Conservation (phyloP, 148 eudicot species). For the Vaccinium corymbosum region DNA sequence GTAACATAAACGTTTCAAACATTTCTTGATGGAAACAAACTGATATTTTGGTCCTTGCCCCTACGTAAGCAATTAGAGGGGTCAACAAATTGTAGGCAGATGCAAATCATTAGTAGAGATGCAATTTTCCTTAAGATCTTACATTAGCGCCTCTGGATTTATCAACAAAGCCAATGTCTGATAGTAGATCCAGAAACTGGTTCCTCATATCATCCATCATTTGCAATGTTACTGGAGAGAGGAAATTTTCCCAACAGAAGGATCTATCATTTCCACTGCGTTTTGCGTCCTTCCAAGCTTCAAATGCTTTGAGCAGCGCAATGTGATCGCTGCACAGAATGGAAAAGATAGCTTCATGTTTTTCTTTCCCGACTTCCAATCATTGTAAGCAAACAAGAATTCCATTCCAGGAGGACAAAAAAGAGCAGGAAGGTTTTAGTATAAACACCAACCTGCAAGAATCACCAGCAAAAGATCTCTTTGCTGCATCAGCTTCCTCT, state of each 20-base stretch:
- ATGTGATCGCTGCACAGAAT: constrained; percentile 81
- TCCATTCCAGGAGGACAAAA: background rate
- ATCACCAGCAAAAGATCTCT: constrained; percentile 95
- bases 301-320: constrained; percentile 95
- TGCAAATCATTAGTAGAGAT: background rate
- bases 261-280: constrained; percentile 54
- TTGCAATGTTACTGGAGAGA: constrained; percentile 75
- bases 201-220: constrained; percentile 93
- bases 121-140: constrained; percentile 25
- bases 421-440: background rate
- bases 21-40: background rate
- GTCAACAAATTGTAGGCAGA: background rate
- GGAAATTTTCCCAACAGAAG: constrained; percentile 89
- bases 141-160: constrained; percentile 81
- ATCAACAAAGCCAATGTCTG: constrained; percentile 81
- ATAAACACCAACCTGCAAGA: constrained; percentile 67
- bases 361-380: constrained; percentile 11
- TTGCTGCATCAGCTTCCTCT: constrained; percentile 95
- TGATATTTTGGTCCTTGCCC: background rate
- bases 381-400: background rate
- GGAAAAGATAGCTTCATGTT: background rate
- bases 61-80: background rate
- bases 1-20: background rate
- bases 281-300: constrained; percentile 93
- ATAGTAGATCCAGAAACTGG: constrained; percentile 81